Base-by-base conservation (phyloP, 352 stramenopile species). In the Phytopythium ostracodes region DNA sequence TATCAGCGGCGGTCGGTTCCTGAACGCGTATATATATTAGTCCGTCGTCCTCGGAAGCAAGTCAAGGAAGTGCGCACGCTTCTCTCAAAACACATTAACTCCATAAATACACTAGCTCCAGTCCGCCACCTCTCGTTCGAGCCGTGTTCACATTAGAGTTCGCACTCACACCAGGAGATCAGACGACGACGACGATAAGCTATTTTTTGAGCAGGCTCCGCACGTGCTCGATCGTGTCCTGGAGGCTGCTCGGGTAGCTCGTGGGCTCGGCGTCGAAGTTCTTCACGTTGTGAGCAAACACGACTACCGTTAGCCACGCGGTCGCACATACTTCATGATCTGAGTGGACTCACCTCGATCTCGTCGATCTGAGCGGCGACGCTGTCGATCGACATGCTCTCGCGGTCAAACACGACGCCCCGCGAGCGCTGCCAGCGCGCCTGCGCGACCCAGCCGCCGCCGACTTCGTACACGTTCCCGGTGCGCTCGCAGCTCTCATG, bases 391-490 rank as follows among this genome's bases (percentile, higher is more conserved):
- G 67, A 75, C 60, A 89, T 73, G 36, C 71, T 67, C 18, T 77
- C 64, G n/a, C 65, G 60, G 10, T 73, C 57, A 47, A 94, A 84
- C 17, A 87, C 69, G 27, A 82, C 70, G 15, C 88, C 88, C 4
- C 70, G 70, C 12, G 77, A 78, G 43, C 85, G 81, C 64, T 95
- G 78, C 87, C 88, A 96, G 36, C 86, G 82, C 36, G 90, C 79
- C 59, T 84, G 67, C 0, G 84, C 75, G 17, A 92, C 74, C 88
- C 87, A 95, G 4, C 87, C 88, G 7, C 79, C 88, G 27, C 82
- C 87, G 24, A 94, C 81, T 62, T 96, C 87, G 63, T 92, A 93
- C 44, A 95, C 72, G 47, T 91, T 80, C 4, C 87, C 87, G 1
- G 68, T 88, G 57, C 77, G 73, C n/a, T 71, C 70, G 61, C 77